Evolutionary conservation across 2,329 filamentous ascomycete genomes (phyloP).

Genomic region (Trichoderma lentiforme): DNA sequence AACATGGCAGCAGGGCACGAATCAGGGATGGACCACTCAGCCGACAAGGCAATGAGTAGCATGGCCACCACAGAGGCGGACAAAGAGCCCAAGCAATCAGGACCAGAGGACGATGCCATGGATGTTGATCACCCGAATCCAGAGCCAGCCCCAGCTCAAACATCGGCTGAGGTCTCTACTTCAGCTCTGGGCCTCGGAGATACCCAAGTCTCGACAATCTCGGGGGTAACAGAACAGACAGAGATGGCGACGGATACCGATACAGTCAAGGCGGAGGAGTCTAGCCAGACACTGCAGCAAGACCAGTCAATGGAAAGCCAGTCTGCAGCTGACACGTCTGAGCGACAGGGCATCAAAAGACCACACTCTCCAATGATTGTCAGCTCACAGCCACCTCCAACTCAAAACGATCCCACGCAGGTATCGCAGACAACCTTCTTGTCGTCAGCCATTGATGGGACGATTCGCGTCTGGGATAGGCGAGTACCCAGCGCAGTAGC

Average conservation of each 20-base stretch:
- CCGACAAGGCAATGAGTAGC: slow-evolving; percentile 41
- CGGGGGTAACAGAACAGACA: neutral
- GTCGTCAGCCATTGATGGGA: slow-evolving; percentile 82
- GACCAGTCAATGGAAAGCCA: neutral
- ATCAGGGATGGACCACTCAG: slow-evolving; percentile 41
- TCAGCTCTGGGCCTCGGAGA: neutral
- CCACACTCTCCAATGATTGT: slow-evolving; percentile 30
- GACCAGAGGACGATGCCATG: slow-evolving; percentile 20
- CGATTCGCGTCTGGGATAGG: slow-evolving; percentile 88
- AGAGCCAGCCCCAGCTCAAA: neutral
- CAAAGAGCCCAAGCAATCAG: slow-evolving; percentile 25
- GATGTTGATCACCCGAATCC: slow-evolving; percentile 15
- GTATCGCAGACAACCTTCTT: slow-evolving; percentile 79
- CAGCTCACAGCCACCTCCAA: slow-evolving; percentile 34
- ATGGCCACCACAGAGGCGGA: slow-evolving; percentile 29
- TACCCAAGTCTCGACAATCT: neutral
- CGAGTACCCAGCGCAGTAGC: slow-evolving; percentile 74
- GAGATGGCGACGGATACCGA: neutral
- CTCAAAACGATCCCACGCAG: slow-evolving; percentile 52
- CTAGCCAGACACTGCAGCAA: neutral
- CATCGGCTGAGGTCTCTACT: neutral
- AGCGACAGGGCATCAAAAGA: slow-evolving; percentile 17
- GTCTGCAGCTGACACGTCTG: neutral
- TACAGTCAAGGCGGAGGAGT: neutral
- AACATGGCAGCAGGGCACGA: slow-evolving; percentile 47